Conservation (phyloP, 176 grass and related monocot genomes). For the bread wheat (Triticum aestivum) region DNA sequence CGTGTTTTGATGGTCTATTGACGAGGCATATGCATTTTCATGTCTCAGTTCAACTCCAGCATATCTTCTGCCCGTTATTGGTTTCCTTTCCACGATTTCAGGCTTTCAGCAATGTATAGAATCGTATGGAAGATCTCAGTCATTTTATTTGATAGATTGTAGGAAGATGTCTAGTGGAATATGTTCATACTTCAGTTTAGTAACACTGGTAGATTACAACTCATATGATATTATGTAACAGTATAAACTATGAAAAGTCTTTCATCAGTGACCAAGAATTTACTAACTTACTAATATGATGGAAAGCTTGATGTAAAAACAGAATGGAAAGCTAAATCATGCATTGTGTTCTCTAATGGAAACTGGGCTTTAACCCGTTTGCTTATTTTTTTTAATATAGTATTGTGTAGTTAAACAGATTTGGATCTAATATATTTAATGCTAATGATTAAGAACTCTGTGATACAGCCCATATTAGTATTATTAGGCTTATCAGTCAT, state of each 20-base stretch:
- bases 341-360: conserved; percentile 7
- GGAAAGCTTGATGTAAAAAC: neutral
- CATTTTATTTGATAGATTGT: conserved; percentile 15
- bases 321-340: neutral
- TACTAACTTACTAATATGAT: neutral
- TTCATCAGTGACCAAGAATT: neutral
- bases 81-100: neutral
- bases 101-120: neutral
- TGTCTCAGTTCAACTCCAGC: neutral
- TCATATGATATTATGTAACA: neutral
- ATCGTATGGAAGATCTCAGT: neutral
- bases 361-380: neutral
- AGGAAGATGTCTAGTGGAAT: neutral
- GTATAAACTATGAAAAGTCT: neutral
- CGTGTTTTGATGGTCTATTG: conserved; percentile 7
- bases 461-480: neutral
- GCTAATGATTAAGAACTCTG: neutral
- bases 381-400: neutral
- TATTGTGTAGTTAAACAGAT: neutral
- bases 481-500: neutral
- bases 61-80: neutral
- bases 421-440: neutral
- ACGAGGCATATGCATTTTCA: conserved; percentile 15
- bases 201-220: neutral
- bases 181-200: neutral